Evolutionary conservation across 345 rosid genomes (phyloP).

Genomic region (Erysimum cheiranthoides): DNA sequence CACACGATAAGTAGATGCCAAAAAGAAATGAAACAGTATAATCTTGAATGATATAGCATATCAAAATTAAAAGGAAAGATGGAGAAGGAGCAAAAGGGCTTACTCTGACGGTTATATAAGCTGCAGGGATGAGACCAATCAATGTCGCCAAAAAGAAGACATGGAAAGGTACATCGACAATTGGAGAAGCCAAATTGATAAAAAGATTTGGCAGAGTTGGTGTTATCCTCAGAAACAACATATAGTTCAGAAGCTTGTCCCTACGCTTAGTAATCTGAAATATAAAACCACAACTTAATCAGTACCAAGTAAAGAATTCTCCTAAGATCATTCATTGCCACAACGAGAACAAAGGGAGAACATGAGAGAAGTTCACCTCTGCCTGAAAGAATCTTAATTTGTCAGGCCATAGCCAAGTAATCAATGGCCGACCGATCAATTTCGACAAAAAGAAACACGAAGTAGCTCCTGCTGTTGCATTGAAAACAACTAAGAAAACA

Average conservation of each 20-base stretch:
- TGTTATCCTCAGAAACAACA: conserved; percentile 96
- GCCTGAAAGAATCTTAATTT: conserved; percentile 91
- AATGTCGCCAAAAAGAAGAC: conserved; percentile 89
- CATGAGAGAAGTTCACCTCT: conserved; percentile 59
- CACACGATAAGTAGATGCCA: neutral
- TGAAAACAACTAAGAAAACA: conserved; percentile 84
- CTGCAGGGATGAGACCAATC: conserved; percentile 91
- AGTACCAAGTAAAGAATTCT: conserved; percentile 1
- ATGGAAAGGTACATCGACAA: conserved; percentile 96
- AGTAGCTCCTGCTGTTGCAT: conserved; percentile 94
- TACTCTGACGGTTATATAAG: conserved; percentile 93
- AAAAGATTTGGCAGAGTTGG: conserved; percentile 96
- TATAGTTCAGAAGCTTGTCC: conserved; percentile 92
- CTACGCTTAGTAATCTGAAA: conserved; percentile 84
- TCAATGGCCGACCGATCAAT: conserved; percentile 90
- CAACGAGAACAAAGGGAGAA: neutral
- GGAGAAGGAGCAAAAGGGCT: conserved; percentile 36
- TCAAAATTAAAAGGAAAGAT: neutral
- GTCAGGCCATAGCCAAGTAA: conserved; percentile 97
- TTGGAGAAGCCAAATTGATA: conserved; percentile 96
- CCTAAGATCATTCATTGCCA: neutral
- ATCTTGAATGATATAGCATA: neutral
- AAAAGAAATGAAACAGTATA: neutral
- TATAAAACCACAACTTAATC: conserved; percentile 4
- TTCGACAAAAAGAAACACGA: conserved; percentile 92